A percentile compares a stretch with the other conserved stretches of the same genome.
These are phyloP conservation scores for Myxozyma geophila DNA, from an alignment of 805 yeast species.

Conservation along the genomic window DNA sequence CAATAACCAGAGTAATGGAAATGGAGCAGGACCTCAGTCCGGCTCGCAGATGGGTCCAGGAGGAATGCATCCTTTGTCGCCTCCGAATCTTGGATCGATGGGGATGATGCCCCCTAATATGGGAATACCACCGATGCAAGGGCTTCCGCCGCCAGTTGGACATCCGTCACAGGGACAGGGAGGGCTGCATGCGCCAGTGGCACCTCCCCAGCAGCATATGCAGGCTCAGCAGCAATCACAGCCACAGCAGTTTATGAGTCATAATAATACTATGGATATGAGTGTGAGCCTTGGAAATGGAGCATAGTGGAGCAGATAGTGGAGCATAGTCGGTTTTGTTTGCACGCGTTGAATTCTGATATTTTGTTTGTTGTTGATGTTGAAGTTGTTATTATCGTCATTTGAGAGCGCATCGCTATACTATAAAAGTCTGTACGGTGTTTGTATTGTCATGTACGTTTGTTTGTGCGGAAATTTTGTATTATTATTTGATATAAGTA, in stretches of 20 bases:
- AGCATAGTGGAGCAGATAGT: background rate
- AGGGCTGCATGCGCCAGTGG: background rate
- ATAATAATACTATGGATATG: conserved; percentile 17
- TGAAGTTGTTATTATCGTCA: background rate
- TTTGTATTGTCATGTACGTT: conserved; percentile 3
- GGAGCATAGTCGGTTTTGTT: background rate
- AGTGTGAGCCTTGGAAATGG: conserved; percentile 23
- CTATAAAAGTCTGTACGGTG: conserved; percentile 5
- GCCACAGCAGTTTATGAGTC: conserved; percentile 1
- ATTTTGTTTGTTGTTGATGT: conserved; percentile 9
- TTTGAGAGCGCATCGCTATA: background rate
- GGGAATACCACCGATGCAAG: conserved; percentile 9
- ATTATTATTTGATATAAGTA: conserved; percentile 4
- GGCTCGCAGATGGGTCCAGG: background rate
- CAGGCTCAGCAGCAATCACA: conserved; percentile 16
- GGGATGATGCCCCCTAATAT: conserved; percentile 4
- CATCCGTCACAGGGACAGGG: conserved; percentile 1
- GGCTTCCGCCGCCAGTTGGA: conserved; percentile 5
- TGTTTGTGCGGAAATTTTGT: conserved; percentile 15
- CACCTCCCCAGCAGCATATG: conserved; percentile 16
- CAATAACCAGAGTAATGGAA: conserved; percentile 13
- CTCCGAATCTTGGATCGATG: background rate
- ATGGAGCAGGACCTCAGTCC: background rate
- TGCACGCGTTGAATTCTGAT: background rate
- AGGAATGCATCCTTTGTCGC: background rate